These are phyloP conservation scores for Tribonema minus DNA, from an alignment of 108 stramenopile species.

Conservation along the genomic window DNA sequence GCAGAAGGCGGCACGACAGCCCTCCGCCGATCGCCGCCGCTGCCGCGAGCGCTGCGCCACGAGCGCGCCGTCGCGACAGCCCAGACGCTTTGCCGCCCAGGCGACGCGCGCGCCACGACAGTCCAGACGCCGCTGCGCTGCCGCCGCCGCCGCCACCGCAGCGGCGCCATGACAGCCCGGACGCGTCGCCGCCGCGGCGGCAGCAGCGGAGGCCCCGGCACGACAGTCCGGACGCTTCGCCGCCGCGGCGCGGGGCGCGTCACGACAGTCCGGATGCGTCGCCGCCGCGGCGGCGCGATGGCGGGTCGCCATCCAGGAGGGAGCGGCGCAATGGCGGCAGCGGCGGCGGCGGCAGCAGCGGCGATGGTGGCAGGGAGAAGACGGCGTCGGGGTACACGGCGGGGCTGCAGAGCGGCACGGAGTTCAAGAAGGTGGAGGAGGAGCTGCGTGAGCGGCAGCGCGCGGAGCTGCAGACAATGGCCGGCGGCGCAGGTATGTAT, in stretches of 20 bases:
- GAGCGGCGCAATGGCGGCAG: neutral
- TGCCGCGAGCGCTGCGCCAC: neutral
- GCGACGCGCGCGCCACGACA: neutral
- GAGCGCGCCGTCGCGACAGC: neutral
- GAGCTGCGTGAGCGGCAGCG: too few species aligned
- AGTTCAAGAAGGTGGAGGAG: constrained; percentile 43
- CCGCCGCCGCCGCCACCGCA: neutral
- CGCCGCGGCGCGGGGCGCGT: neutral
- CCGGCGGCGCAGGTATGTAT: too few species aligned
- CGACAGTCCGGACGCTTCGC: neutral
- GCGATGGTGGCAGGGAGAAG: neutral
- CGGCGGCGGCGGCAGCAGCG: neutral
- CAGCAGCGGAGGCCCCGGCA: neutral
- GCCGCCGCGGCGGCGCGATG: neutral
- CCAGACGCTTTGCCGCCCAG: constrained; percentile 8
- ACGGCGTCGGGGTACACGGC: constrained; percentile 29
- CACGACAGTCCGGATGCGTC: neutral
- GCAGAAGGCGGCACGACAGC: neutral
- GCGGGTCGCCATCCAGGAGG: neutral
- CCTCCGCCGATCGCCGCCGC: neutral
- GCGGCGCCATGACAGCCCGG: neutral
- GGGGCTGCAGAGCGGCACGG: constrained; percentile 34
- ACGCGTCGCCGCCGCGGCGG: neutral
- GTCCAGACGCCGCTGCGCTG: neutral
- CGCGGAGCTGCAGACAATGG: too few species aligned